Evolutionary conservation across 345 rosid genomes (phyloP).

Genomic region (Eucalyptus cloeziana): DNA sequence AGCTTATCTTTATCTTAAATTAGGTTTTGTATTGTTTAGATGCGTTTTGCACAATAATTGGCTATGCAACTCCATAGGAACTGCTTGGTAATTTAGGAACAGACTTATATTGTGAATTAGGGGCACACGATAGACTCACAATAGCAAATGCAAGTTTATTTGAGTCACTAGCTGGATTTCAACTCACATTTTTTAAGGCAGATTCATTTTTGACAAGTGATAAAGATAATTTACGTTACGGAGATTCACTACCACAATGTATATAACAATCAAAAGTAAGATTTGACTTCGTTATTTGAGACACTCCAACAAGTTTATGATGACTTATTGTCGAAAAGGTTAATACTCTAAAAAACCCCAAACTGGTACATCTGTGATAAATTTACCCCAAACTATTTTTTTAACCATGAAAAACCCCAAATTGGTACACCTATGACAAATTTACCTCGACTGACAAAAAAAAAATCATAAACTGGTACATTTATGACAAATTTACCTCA

Average conservation of each 20-base stretch:
- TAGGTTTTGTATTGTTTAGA: neutral
- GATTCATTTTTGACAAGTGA: neutral
- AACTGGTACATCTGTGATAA: no score
- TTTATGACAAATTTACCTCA: no score
- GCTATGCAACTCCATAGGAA: neutral
- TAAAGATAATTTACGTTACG: rapidly evolving
- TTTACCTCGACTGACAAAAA: no score
- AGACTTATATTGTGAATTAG: neutral
- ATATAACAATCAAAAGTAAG: neutral
- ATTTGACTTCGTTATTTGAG: neutral
- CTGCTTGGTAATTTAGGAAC: neutral
- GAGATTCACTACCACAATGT: neutral
- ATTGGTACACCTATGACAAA: no score
- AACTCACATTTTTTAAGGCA: neutral
- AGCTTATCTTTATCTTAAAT: neutral
- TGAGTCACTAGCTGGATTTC: neutral
- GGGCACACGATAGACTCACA: neutral
- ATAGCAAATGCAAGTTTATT: neutral
- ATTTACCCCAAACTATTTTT: no score
- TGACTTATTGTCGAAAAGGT: neutral
- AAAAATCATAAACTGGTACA: no score
- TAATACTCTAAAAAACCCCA: no score
- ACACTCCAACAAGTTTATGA: neutral
- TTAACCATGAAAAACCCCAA: no score
- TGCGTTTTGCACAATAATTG: neutral